These are phyloP conservation scores for Cladophialophora carrionii DNA, from an alignment of 2,329 filamentous ascomycete genomes.

Conservation along the genomic window DNA sequence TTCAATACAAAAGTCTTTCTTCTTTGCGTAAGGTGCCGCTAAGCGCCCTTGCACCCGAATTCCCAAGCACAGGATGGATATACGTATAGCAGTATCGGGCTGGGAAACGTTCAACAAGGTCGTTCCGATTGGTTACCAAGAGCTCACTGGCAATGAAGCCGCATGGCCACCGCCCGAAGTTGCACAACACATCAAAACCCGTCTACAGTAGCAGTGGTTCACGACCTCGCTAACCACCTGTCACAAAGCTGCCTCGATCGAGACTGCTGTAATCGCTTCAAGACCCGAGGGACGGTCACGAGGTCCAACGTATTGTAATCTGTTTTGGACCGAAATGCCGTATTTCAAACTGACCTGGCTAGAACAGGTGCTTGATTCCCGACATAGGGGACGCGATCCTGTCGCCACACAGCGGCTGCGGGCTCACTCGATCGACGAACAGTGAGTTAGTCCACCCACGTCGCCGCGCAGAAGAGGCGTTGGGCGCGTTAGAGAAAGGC, in stretches of 20 bases:
- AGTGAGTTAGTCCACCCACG: neutral
- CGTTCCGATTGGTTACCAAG: constrained; percentile 18
- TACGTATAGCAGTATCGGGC: neutral
- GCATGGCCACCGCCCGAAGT: constrained; percentile 2
- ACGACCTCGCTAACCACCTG: constrained; percentile 13
- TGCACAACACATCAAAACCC: constrained; percentile 6
- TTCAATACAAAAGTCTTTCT: neutral
- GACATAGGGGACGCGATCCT: neutral
- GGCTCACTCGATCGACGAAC: neutral
- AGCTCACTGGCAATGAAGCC: neutral
- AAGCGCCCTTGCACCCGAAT: neutral
- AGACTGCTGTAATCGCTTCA: constrained; percentile 1
- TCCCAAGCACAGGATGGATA: neutral
- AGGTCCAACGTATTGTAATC: constrained; percentile 1
- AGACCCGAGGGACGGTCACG: neutral
- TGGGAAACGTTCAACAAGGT: neutral
- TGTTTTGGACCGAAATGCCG: constrained; percentile 2
- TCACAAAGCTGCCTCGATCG: constrained; percentile 16
- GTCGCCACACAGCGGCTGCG: neutral
- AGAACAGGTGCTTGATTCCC: constrained; percentile 6
- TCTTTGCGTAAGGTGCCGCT: neutral
- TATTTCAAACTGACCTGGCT: constrained; percentile 17
- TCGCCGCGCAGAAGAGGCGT: neutral
- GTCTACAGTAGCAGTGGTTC: neutral
- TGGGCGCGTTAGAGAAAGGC: neutral